Base-by-base conservation (phyloP, 768 basidiomycete species). In the Boletus bicolor region DNA sequence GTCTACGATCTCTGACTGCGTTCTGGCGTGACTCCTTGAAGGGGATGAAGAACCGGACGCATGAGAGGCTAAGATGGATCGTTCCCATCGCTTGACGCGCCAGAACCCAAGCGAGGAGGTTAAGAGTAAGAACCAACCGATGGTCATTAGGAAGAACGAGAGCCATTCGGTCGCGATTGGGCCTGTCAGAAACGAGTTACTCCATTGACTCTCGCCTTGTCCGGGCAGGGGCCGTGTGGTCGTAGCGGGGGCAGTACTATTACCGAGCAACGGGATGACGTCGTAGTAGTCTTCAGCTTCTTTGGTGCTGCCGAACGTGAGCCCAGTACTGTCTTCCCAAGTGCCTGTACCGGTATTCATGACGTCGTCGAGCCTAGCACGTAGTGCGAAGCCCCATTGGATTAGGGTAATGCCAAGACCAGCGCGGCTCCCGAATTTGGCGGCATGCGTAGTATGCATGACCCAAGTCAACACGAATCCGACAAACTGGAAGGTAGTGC, bases 381-480 rank as follows among this genome's bases (percentile, higher is more conserved):
- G 83, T 55, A 91, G 73, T 12, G 87, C 87, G 64, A 96, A 87
- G 30, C 96, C 95, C 70, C 95, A 95, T 70, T 98, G 96, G 55
- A 98, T 96, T 52, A 98, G 80, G 12, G 95, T 98, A 56, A 98
- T 80, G n/a, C 96, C 96, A 44, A 98, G 81, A 30, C 96, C 96
- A 1, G 94, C 95, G 52, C 93, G 86, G 38, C 93, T 93, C 47
- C 97, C 94, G 62, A 91, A 84, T 62, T 93, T 89, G 34, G 92
- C 93, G 6, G 96, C 90, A 68, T 98, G 96, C 2, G 93, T 93
- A 3, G 87, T 89, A 71, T 93, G 91, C 32, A 98, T 81, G 54
- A 98, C 87, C 73, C 94, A 98, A 9, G 95, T 98, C 70, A 98
- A 80, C 48, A 87, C 79, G 77, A 91, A 93, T 36, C 89, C 96